Evolutionary conservation across 768 basidiomycete genomes (phyloP).

Genomic region (Trametes elegans): DNA sequence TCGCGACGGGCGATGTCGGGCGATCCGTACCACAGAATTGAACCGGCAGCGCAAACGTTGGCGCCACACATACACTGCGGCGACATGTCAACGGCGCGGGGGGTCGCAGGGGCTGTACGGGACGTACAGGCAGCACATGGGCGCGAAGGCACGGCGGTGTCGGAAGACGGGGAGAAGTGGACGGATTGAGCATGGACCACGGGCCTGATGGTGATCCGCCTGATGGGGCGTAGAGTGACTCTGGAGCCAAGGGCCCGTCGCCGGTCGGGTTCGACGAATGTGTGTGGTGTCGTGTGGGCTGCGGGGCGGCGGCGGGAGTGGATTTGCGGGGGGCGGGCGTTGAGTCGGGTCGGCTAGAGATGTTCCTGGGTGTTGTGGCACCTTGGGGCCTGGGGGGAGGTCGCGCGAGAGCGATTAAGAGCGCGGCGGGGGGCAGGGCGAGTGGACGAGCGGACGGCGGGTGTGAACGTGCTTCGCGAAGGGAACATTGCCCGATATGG

Average conservation of each 20-base stretch:
- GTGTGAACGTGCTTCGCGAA: conserved; percentile 14
- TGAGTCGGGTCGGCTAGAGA: neutral
- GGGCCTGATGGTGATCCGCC: neutral
- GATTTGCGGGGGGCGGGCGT: neutral
- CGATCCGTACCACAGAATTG: no score
- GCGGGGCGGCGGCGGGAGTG: neutral
- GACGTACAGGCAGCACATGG: neutral
- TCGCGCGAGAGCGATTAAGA: conserved; percentile 4
- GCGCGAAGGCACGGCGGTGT: neutral
- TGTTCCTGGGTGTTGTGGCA: neutral
- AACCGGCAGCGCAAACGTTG: no score
- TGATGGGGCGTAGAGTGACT: neutral
- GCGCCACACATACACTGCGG: neutral
- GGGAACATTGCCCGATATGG: conserved; percentile 1
- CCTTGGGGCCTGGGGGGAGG: neutral
- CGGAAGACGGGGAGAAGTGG: neutral
- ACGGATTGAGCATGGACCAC: neutral
- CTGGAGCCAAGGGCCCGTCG: neutral
- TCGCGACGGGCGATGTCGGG: no score
- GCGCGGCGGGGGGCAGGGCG: neutral
- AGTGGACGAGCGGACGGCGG: neutral
- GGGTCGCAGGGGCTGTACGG: neutral
- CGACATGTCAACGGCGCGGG: neutral
- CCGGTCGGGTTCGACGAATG: conserved; percentile 1
- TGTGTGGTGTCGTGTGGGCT: conserved; percentile 1